Base-by-base conservation (phyloP, 2,329 filamentous ascomycete genomes). In the Monascus ruber region DNA sequence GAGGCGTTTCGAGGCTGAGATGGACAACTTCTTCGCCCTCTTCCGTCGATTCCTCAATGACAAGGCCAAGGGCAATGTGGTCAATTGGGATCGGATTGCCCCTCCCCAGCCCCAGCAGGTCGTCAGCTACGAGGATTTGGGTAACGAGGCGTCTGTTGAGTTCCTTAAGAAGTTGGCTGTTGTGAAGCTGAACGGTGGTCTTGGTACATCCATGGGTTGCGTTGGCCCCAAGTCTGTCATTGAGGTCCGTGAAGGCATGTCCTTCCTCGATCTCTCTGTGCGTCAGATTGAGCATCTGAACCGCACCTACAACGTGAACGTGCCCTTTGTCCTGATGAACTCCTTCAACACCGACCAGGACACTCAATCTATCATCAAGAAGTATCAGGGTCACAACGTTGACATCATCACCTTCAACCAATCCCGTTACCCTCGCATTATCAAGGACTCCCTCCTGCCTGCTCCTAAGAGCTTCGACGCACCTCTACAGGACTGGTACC, bases 331-430 rank as follows among this genome's bases (percentile, higher is more conserved):
- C 52, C 81, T 98, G 55, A 98, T 98, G 91, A 98, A 98, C 81
- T 96, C 91, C 40, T 98, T 98, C 84, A 98, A 98, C 79, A 98
- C 91, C 63, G 88, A 98, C 65, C 79, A 89, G 57, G 91, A 98
- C 63, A 98, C 91, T 37, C 87, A 88, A 47, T 87, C 86, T 69
- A 98, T 98, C 70, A 98, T 98, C 75, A 98, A 98, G 81, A 98
- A 98, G 76, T 98, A 96, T 71, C 89, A 98, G 73, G 91, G 91
- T 49, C 91, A 98, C 79, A 95, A 95, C 65, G 93, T 98, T 60
- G 91, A 98, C 63, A 96, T 98, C 65, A 76, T 96, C 64, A 96
- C 91, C 64, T 98, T 98, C 81, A 98, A 98, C 77, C 91, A 98
- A 73, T 98, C 91, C 48, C 79, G 88, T 57, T 98, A 96, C 74